Percentiles rank a stretch among this genome's conserved stretches.
These are phyloP conservation scores for Taphrina confusa DNA, from an alignment of 1,139 yeast genomes.

Conservation along the genomic window DNA sequence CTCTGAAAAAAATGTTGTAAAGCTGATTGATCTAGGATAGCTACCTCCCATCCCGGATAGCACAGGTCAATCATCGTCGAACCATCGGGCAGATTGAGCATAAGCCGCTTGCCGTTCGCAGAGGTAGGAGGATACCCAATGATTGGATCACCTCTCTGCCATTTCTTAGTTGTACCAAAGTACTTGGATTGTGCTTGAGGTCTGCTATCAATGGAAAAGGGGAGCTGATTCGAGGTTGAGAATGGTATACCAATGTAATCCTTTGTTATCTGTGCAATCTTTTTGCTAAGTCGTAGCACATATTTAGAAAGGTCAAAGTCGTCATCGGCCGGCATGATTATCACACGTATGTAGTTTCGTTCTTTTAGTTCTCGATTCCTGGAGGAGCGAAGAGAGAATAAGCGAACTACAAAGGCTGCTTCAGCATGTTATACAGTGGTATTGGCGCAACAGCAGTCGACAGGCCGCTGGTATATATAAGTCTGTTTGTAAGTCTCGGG, in stretches of 20 bases:
- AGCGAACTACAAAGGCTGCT: too few species aligned
- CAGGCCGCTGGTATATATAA: too few species aligned
- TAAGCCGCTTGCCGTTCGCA: neutral
- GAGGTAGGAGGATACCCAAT: constrained; percentile 13
- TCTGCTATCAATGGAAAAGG: constrained; percentile 13
- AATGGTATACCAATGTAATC: constrained; percentile 31
- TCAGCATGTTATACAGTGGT: too few species aligned
- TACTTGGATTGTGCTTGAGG: constrained; percentile 1
- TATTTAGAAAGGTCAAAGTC: constrained; percentile 20
- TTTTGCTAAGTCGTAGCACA: constrained; percentile 11
- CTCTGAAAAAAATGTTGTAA: constrained; percentile 17
- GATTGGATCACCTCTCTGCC: constrained; percentile 31
- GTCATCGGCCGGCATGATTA: constrained; percentile 5
- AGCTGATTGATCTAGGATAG: constrained; percentile 10
- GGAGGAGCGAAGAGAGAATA: too few species aligned
- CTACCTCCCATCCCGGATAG: constrained; percentile 34
- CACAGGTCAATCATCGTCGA: constrained; percentile 23
- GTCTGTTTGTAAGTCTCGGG: too few species aligned
- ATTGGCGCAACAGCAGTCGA: too few species aligned
- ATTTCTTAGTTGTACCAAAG: constrained; percentile 12
- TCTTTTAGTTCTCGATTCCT: too few species aligned
- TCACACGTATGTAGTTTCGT: neutral
- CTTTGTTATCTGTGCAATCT: constrained; percentile 26
- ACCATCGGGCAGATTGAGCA: constrained; percentile 31
- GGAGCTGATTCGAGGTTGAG: constrained; percentile 15